phyloP scores from a whole-genome alignment of 2,329 filamentous ascomycete genomes.

The Calonectria hawksworthii region DNA sequence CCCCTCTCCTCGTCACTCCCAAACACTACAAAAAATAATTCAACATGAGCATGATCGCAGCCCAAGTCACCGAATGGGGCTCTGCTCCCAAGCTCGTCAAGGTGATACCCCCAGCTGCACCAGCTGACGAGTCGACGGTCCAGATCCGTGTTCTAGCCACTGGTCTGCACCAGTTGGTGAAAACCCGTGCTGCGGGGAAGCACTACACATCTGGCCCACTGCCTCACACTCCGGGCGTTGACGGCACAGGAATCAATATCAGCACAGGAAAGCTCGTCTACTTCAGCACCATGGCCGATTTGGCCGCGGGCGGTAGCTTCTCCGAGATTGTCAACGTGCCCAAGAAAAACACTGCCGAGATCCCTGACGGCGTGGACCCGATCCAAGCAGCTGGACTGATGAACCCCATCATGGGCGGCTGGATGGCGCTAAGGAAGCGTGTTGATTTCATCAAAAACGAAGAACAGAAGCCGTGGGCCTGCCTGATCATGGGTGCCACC shows the following conservation, averaged over 20 bases:
- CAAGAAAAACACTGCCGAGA: conserved; percentile 51
- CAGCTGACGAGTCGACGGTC: conserved; percentile 53
- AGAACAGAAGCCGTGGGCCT: conserved; percentile 57
- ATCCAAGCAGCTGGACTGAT: conserved; percentile 65
- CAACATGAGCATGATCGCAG: conserved; percentile 52
- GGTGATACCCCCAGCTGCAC: conserved; percentile 52
- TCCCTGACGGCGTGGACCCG: conserved; percentile 62
- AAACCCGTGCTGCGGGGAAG: conserved; percentile 64
- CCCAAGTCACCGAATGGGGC: conserved; percentile 57
- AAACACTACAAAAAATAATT: neutral
- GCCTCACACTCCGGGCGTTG: conserved; percentile 66
- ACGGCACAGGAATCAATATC: conserved; percentile 64
- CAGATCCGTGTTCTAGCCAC: conserved; percentile 66
- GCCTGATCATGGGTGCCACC: conserved; percentile 67
- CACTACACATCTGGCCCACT: conserved; percentile 66
- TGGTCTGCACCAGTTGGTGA: conserved; percentile 68
- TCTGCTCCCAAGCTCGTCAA: conserved; percentile 44
- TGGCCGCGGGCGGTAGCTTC: conserved; percentile 58
- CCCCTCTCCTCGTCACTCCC: neutral
- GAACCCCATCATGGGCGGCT: conserved; percentile 69
- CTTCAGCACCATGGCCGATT: conserved; percentile 51
- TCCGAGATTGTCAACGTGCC: conserved; percentile 64
- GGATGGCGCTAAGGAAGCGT: conserved; percentile 68
- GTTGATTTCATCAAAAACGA: conserved; percentile 48
- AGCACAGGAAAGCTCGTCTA: conserved; percentile 64